Conservation (phyloP, 371 early-diverging fungal species). For the Mortierella sp. region DNA sequence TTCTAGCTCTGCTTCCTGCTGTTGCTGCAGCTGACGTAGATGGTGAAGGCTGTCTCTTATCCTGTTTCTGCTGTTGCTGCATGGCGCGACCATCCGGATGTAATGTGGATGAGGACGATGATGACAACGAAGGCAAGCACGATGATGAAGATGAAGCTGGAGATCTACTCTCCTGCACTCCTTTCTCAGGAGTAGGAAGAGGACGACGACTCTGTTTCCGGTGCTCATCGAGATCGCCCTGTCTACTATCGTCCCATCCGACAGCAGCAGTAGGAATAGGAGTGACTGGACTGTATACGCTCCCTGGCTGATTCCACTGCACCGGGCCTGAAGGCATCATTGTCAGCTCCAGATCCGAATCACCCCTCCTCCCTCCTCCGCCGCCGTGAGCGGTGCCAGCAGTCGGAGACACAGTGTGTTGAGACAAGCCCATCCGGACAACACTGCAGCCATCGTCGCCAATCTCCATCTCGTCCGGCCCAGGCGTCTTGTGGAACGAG, state of each 20-base stretch:
- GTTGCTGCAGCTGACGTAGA: not conserved
- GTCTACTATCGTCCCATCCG: not conserved
- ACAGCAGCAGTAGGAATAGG: not conserved
- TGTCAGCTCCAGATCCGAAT: not conserved
- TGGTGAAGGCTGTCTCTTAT: not conserved
- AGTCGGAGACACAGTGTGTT: not conserved
- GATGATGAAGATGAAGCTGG: not conserved
- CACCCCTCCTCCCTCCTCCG: not conserved
- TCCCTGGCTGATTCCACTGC: not conserved
- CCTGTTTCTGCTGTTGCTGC: not conserved
- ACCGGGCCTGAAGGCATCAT: not conserved
- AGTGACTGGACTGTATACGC: not conserved
- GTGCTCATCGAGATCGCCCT: not conserved
- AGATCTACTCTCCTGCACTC: not conserved
- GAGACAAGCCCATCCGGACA: constrained; percentile 5
- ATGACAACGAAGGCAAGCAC: not conserved
- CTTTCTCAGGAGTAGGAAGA: not conserved
- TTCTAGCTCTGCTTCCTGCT: not conserved
- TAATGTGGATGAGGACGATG: not conserved
- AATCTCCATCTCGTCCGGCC: not conserved
- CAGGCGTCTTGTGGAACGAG: constrained; percentile 3
- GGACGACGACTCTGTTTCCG: not conserved
- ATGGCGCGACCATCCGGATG: not conserved
- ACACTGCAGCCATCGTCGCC: not conserved
- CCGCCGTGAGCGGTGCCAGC: not conserved